Evolutionary conservation across 345 rosid species (phyloP).

Genomic region (Ricinus communis): DNA sequence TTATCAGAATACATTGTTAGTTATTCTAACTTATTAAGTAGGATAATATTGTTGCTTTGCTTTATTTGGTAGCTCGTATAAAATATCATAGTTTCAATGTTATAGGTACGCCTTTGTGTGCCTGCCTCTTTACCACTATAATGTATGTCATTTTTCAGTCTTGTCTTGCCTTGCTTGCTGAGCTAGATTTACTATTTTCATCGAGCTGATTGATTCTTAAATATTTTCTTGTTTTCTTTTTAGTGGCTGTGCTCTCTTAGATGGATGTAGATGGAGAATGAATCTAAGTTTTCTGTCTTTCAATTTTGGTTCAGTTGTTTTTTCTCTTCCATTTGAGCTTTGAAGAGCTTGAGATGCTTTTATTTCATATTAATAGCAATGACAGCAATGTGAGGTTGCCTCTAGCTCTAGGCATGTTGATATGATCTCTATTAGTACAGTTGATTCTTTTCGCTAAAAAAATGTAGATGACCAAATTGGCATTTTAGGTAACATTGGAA

Average conservation of each 20-base stretch:
- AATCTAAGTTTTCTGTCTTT: neutral
- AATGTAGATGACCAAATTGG: neutral
- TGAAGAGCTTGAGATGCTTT: conserved; percentile 1
- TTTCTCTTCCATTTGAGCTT: neutral
- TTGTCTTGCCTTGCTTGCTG: neutral
- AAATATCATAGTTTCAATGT: neutral
- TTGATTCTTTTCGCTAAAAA: neutral
- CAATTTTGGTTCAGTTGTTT: neutral
- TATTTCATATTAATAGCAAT: neutral
- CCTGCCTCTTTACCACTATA: neutral
- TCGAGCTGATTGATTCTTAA: neutral
- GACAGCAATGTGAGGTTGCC: neutral
- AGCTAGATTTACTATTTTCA: neutral
- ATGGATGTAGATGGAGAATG: neutral
- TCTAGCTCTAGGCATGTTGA: neutral
- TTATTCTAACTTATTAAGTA: conserved; percentile 32
- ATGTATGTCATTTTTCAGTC: neutral
- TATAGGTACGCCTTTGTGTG: neutral
- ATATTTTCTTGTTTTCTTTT: neutral
- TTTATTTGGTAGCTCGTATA: conserved; percentile 13
- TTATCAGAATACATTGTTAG: conserved; percentile 41
- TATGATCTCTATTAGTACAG: conserved; percentile 2
- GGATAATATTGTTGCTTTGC: conserved; percentile 27
- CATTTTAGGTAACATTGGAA: neutral
- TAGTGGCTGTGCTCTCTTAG: neutral